Evolutionary conservation across 805 yeast species (phyloP), one percentile per base, ranked within the genome.

Genomic region (Candida dajiaensis): DNA sequence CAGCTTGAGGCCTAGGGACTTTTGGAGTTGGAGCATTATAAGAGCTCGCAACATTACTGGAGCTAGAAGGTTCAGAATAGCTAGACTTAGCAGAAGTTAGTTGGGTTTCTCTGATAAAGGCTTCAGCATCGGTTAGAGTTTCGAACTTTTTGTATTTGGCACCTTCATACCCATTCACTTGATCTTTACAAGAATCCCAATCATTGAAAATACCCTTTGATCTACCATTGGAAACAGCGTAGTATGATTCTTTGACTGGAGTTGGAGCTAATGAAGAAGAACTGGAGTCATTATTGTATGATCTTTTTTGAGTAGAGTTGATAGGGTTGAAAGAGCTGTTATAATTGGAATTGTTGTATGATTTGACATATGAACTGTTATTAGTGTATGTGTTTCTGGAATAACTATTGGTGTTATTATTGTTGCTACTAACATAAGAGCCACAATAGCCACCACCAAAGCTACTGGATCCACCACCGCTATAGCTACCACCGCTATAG

Each of bases 121-220:
- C 63, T 21, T 58, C 48, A 0, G 95, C 95, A 25, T 72, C 85
- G 0, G 53, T 53, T 1, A 23, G 45, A 2, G 76, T 62, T 11
- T 58, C 51, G 53, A 77, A 76, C 54, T 70, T 73, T 55, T 70
- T 75, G 55, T 51, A 76, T 9, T 20, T 63, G 49, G 57, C 54
- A 45, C 53, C 53, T 8, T 20, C 23, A n/a, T n/a, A 41, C 1
- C 89, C 87, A 7, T 56, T 54, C 0, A 81, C 83, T 40, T 78
- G 75, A 0, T 52, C 47, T 44, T 73, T 66, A 49, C 84, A 79
- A 3, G 72, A 76, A 2, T 60, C 57, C 97, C 97, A 89, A 22
- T 61, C 63, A 7, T 45, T 53, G 60, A 66, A 88, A 1, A 88
- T 67, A 0, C 95, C 96, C 1, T 65, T 56, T 1, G 46, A 47